Conservation (phyloP, 768 basidiomycete species). For the Collybiopsis luxurians region DNA sequence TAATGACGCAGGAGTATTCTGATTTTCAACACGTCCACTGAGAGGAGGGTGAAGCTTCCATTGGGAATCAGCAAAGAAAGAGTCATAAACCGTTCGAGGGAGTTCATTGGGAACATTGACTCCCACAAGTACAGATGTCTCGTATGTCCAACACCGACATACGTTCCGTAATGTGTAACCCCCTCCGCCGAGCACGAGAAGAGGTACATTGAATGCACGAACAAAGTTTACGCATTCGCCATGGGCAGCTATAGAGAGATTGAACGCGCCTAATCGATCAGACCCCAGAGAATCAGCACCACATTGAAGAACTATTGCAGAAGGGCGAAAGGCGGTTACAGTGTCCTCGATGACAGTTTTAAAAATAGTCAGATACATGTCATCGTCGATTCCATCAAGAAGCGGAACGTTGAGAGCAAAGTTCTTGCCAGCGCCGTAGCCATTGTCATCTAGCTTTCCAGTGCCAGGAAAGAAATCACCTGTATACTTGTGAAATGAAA, state of each 20-base stretch:
- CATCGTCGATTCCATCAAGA: constrained; percentile 95
- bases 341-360: constrained; percentile 96
- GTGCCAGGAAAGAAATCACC: constrained; percentile 99
- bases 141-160: constrained; percentile 98
- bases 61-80: constrained; percentile 88
- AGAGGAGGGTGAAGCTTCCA: constrained; percentile 94
- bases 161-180: constrained; percentile 98
- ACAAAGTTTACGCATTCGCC: constrained; percentile 99
- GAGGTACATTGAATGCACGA: constrained; percentile 84
- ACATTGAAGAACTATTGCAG: constrained; percentile 92
- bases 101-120: constrained; percentile 82
- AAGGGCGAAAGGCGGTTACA: constrained; percentile 83
- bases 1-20: constrained; percentile 78
- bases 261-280: constrained; percentile 95
- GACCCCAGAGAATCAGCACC: constrained; percentile 96
- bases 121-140: constrained; percentile 90
- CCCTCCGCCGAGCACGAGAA: constrained; percentile 91
- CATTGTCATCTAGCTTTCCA: constrained; percentile 93
- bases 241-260: constrained; percentile 94
- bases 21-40: constrained; percentile 89
- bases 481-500: constrained; percentile 99
- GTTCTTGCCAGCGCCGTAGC: constrained; percentile 84
- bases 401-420: constrained; percentile 95
- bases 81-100: constrained; percentile 85
- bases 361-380: constrained; percentile 94